Evolutionary conservation across 305 asterid species (phyloP).

Genomic region (Fraxinus greggii): DNA sequence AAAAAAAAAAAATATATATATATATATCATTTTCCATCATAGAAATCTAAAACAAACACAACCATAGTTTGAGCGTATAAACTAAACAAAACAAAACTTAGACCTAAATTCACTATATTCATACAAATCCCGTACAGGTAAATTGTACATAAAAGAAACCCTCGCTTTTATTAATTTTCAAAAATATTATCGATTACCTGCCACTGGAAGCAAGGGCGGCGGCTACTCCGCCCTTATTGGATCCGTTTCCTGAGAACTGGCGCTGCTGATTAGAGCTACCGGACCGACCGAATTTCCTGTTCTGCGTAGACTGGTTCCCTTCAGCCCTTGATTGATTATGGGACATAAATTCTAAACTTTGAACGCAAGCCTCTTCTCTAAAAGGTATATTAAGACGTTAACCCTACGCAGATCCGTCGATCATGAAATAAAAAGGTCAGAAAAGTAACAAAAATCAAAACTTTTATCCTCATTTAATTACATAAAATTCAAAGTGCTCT

Average conservation of each 20-base stretch:
- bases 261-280: constrained; percentile 53
- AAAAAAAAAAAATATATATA: constrained; percentile 7
- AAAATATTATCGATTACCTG: constrained; percentile 34
- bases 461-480: not conserved
- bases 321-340: constrained; percentile 61
- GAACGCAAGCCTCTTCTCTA: constrained; percentile 30
- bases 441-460: constrained; percentile 10
- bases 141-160: constrained; percentile 8
- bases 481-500: constrained; percentile 10
- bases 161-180: constrained; percentile 22
- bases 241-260: constrained; percentile 48
- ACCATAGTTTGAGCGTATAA: not conserved
- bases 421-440: constrained; percentile 32
- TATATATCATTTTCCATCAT: constrained; percentile 8
- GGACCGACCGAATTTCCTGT: constrained; percentile 62
- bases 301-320: constrained; percentile 58
- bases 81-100: not conserved
- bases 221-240: constrained; percentile 63
- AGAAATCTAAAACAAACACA: not conserved
- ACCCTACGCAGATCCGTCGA: constrained; percentile 50
- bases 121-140: not conserved
- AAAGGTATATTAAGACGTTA: constrained; percentile 18
- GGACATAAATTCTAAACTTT: constrained; percentile 61
- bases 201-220: constrained; percentile 49
- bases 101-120: constrained; percentile 1